phyloP scores from a whole-genome alignment of 805 yeast species.

The Crinitomyces ghanaensis region DNA sequence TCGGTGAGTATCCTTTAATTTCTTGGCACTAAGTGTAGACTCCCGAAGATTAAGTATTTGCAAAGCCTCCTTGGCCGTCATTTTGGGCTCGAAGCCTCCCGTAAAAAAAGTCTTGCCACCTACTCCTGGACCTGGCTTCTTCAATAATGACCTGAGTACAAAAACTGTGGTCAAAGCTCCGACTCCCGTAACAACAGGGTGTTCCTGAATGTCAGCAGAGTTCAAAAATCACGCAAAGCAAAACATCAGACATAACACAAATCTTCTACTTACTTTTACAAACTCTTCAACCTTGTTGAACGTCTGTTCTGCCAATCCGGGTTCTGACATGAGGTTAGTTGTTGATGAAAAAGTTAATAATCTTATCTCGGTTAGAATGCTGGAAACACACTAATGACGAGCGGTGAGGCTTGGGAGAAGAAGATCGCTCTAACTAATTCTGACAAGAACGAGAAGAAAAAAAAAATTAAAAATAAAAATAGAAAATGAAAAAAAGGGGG shows the following conservation, averaged over 20 bases:
- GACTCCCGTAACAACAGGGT: constrained; percentile 61
- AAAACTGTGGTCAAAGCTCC: constrained; percentile 50
- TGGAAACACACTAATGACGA: not conserved
- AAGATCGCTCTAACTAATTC: too few species aligned
- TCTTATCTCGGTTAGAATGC: not conserved
- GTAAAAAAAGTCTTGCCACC: constrained; percentile 58
- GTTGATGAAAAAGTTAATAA: not conserved
- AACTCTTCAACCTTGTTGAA: constrained; percentile 10
- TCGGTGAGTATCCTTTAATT: constrained; percentile 60
- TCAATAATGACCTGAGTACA: constrained; percentile 19
- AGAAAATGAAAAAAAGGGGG: not conserved
- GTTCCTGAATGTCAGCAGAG: constrained; percentile 34
- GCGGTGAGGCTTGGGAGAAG: too few species aligned
- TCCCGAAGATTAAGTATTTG: constrained; percentile 59
- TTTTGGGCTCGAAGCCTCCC: constrained; percentile 89
- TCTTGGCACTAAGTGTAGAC: constrained; percentile 26
- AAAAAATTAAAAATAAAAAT: not conserved
- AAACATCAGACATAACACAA: too few species aligned
- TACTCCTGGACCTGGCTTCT: constrained; percentile 45
- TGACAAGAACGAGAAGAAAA: too few species aligned
- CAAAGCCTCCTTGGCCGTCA: constrained; percentile 81
- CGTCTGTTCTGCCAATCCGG: constrained; percentile 10
- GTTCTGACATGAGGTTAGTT: constrained; percentile 1
- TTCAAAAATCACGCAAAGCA: not conserved
- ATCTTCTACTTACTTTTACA: constrained; percentile 13